phyloP scores from a whole-genome alignment of 2,329 filamentous ascomycete species.

The Aspergillus fumigatiaffinis region DNA sequence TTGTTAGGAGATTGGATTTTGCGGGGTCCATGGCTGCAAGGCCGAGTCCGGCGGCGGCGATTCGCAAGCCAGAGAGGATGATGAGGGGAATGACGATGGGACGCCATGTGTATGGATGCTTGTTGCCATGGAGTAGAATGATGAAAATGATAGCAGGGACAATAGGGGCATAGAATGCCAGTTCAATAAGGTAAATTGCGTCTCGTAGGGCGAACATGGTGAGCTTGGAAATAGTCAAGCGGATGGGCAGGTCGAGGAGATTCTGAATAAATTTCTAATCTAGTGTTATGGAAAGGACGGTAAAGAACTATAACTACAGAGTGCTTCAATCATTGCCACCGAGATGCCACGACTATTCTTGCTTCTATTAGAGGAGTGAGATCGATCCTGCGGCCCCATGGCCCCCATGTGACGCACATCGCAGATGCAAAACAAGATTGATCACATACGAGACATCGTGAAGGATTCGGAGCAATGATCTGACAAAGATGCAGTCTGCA shows the following conservation, averaged over 20 bases:
- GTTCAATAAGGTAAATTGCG: constrained; percentile 14
- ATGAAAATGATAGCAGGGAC: constrained; percentile 12
- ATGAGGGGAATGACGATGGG: constrained; percentile 13
- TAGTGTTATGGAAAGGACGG: no score
- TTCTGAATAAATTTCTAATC: no score
- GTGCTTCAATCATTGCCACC: no score
- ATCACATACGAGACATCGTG: no score
- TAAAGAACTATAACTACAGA: no score
- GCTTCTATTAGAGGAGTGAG: no score
- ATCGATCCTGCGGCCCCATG: no score
- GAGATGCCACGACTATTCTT: no score
- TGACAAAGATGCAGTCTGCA: not conserved
- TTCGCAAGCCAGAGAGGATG: constrained; percentile 9
- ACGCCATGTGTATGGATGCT: constrained; percentile 14
- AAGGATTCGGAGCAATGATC: no score
- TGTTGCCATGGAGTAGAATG: constrained; percentile 11
- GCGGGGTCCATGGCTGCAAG: constrained; percentile 9
- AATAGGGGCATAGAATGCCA: constrained; percentile 15
- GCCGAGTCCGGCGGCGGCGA: constrained; percentile 7
- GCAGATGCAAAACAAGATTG: no score
- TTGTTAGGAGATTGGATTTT: constrained; percentile 11
- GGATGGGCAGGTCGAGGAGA: not conserved
- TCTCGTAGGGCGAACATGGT: constrained; percentile 13
- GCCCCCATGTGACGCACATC: no score
- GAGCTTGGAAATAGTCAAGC: constrained; percentile 1